These are phyloP conservation scores for Craspedostauros australis DNA, from an alignment of 108 stramenopile genomes.

Conservation along the genomic window DNA sequence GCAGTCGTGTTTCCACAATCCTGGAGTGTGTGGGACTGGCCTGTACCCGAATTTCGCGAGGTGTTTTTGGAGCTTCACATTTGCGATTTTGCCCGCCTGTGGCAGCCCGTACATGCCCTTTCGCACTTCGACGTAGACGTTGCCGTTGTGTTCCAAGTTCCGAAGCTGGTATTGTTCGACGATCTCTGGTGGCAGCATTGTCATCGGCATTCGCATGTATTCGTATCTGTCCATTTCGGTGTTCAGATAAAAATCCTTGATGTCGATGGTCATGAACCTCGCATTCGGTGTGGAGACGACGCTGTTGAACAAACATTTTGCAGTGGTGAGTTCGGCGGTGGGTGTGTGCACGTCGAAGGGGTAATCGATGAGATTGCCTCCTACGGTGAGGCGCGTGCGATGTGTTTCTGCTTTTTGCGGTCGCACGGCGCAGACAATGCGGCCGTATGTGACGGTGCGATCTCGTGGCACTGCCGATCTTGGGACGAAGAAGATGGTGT, in stretches of 20 bases:
- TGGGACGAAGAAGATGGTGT: slow-evolving; percentile 24
- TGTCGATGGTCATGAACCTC: slow-evolving; percentile 15
- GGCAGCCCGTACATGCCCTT: slow-evolving; percentile 49
- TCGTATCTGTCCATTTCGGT: slow-evolving; percentile 27
- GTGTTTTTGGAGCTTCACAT: slow-evolving; percentile 12
- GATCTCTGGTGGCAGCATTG: slow-evolving; percentile 27
- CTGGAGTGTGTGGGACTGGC: slow-evolving; percentile 14
- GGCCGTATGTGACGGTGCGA: slow-evolving; percentile 16
- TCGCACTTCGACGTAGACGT: slow-evolving; percentile 7
- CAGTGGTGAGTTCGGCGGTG: slow-evolving; percentile 28
- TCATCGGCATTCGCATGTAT: slow-evolving; percentile 35
- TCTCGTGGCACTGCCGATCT: slow-evolving; percentile 10
- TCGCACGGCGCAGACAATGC: slow-evolving; percentile 17
- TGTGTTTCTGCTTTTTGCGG: slow-evolving; percentile 22
- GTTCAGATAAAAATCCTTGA: slow-evolving; percentile 39
- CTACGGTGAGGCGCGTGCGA: slow-evolving; percentile 24
- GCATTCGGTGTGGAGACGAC: slow-evolving; percentile 27
- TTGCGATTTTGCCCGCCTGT: slow-evolving; percentile 34
- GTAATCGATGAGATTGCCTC: slow-evolving; percentile 32
- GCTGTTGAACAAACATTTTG: slow-evolving; percentile 45
- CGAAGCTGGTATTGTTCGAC: slow-evolving; percentile 29
- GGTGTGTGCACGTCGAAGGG: slow-evolving; percentile 21
- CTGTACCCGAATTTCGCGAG: slow-evolving; percentile 19
- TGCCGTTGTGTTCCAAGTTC: neutral
- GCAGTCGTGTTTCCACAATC: slow-evolving; percentile 27